phyloP scores from a whole-genome alignment of 139 green algal genomes.

The Volvox africanus region DNA sequence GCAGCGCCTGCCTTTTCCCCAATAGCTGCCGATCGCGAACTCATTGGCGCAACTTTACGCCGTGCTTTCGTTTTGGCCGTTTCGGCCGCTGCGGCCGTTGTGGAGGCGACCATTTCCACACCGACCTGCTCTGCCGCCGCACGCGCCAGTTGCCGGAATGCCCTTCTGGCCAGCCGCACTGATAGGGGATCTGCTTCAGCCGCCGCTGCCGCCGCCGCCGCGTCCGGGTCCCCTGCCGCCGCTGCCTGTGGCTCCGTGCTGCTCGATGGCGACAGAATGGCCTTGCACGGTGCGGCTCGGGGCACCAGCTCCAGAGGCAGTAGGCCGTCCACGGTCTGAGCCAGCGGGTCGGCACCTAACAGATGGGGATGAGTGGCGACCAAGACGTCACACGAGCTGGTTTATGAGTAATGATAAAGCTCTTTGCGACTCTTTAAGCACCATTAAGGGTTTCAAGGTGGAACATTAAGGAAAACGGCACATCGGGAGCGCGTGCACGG shows the following conservation, averaged over 20 bases:
- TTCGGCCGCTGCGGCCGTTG: background rate
- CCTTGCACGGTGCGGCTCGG: background rate
- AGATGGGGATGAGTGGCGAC: no score
- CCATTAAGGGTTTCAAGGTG: no score
- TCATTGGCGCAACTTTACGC: background rate
- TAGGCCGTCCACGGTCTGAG: slow-evolving; percentile 11
- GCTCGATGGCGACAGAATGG: no score
- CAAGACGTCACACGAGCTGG: no score
- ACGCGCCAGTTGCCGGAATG: slow-evolving; percentile 3
- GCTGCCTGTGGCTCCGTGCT: background rate
- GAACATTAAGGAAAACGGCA: no score
- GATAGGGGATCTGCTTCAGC: background rate
- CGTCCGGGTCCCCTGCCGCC: background rate
- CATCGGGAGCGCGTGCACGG: no score
- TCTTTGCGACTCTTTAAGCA: no score
- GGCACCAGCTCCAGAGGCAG: slow-evolving; percentile 42
- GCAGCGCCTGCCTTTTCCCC: background rate
- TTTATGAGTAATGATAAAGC: no score
- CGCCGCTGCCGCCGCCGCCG: background rate
- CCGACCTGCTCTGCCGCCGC: slow-evolving; percentile 13
- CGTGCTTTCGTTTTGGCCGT: background rate
- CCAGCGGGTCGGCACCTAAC: slow-evolving; percentile 39
- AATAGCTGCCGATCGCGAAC: background rate
- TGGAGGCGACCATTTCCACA: background rate
- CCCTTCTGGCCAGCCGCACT: background rate